Percentiles rank a stretch among this genome's conserved stretches.
Conservation (phyloP, 768 basidiomycete genomes). For the Russula foetens region DNA sequence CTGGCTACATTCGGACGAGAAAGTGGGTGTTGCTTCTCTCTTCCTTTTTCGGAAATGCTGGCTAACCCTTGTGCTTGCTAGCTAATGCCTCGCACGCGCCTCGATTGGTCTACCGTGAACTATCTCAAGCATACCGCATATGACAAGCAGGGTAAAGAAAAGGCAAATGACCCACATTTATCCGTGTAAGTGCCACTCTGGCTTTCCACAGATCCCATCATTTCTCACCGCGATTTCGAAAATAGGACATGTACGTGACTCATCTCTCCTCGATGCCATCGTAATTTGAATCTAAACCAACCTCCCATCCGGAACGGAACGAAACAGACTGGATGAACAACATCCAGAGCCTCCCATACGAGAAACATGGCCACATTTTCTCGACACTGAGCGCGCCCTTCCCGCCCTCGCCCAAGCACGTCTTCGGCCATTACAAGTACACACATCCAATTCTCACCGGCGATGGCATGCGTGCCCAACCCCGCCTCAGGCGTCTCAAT, state of each 20-base stretch:
- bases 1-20: constrained; percentile 57
- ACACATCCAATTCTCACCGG: constrained; percentile 60
- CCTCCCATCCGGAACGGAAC: too few species aligned
- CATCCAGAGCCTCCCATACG: neutral
- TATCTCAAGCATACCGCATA: constrained; percentile 49
- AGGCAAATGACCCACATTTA: constrained; percentile 39
- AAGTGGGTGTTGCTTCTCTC: constrained; percentile 33
- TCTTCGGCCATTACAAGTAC: constrained; percentile 49
- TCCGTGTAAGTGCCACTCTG: neutral
- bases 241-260: constrained; percentile 1
- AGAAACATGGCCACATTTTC: neutral
- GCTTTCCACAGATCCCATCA: neutral
- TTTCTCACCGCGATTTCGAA: neutral
- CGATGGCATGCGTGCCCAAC: constrained; percentile 51
- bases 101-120: constrained; percentile 76
- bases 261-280: too few species aligned
- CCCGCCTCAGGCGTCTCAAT: constrained; percentile 39
- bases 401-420: constrained; percentile 39
- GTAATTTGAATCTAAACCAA: too few species aligned
- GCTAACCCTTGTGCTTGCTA: constrained; percentile 22
- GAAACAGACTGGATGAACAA: constrained; percentile 1
- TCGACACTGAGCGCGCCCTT: constrained; percentile 19
- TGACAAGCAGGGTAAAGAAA: constrained; percentile 29
- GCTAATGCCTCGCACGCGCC: constrained; percentile 57
- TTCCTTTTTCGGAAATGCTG: too few species aligned